These are phyloP conservation scores for Lenzites betulinus DNA, from an alignment of 768 basidiomycete genomes.

Conservation along the genomic window DNA sequence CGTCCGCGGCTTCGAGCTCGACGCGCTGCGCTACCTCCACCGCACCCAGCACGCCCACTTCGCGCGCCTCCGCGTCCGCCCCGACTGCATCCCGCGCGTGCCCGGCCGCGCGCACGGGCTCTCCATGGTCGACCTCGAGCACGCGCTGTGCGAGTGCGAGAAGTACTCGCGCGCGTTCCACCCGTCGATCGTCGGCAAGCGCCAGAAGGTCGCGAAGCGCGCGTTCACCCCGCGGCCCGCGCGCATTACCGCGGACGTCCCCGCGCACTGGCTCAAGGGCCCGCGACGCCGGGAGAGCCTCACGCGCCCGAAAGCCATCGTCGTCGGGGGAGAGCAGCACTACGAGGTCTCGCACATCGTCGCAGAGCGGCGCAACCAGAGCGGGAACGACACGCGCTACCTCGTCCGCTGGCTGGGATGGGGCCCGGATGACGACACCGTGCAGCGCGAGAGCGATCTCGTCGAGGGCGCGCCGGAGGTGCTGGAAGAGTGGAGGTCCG, in stretches of 20 bases:
- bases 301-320: constrained; percentile 7
- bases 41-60: constrained; percentile 63
- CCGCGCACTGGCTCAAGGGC: constrained; percentile 26
- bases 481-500: constrained; percentile 24
- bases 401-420: constrained; percentile 35
- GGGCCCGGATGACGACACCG: constrained; percentile 32
- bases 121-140: constrained; percentile 75
- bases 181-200: constrained; percentile 42
- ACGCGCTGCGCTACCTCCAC: constrained; percentile 66
- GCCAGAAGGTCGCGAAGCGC: constrained; percentile 37
- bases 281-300: constrained; percentile 8
- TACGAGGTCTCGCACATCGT: constrained; percentile 37
- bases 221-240: constrained; percentile 20
- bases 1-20: constrained; percentile 48
- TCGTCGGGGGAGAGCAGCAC: constrained; percentile 20
- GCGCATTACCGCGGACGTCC: constrained; percentile 31
- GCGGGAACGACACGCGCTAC: constrained; percentile 15
- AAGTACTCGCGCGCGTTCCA: constrained; percentile 69
- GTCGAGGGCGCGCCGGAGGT: constrained; percentile 26
- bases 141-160: constrained; percentile 77
- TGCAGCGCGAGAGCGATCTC: constrained; percentile 25
- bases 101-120: constrained; percentile 31
- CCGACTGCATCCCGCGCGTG: constrained; percentile 29
- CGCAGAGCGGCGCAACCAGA: constrained; percentile 23
- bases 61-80: constrained; percentile 48